Percentiles rank a stretch among this genome's conserved stretches.
Conservation (phyloP, 2,329 filamentous ascomycete species). For the Pseudogymnoascus sp. region DNA sequence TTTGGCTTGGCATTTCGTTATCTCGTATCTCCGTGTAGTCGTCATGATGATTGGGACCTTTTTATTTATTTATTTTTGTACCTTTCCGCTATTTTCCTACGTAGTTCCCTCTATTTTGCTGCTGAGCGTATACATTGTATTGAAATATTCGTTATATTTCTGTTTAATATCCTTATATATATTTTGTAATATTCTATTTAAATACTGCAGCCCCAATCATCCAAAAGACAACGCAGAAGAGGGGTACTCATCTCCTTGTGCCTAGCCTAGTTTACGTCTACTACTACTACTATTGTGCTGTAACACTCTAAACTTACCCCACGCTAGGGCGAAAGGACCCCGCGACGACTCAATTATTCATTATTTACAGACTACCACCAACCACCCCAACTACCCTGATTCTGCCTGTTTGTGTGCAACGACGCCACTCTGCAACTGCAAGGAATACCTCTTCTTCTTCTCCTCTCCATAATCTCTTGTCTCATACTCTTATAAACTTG, state of each 20-base stretch:
- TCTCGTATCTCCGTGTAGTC: neutral
- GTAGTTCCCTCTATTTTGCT: neutral
- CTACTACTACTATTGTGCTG: neutral
- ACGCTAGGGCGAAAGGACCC: slow-evolving; percentile 5
- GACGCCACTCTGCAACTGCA: neutral
- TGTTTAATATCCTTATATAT: neutral
- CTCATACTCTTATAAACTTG: neutral
- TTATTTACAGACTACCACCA: neutral
- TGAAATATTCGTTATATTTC: neutral
- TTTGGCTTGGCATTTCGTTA: slow-evolving; percentile 3
- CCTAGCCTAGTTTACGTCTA: neutral
- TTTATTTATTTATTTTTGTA: slow-evolving; percentile 4
- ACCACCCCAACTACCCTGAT: neutral
- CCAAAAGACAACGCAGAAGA: neutral
- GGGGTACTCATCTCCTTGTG: slow-evolving; percentile 5
- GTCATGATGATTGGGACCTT: slow-evolving; percentile 1
- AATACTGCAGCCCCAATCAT: neutral
- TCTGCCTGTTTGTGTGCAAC: slow-evolving; percentile 3
- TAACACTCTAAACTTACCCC: neutral
- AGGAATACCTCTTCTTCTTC: neutral
- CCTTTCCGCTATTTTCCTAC: neutral
- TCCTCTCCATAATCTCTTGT: neutral
- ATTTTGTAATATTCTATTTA: neutral
- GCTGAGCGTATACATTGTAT: neutral
- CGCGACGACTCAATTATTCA: slow-evolving; percentile 6